Percentiles rank a stretch among this genome's conserved stretches.
Conservation (phyloP, 257 asterid species). For the Avicennia marina region DNA sequence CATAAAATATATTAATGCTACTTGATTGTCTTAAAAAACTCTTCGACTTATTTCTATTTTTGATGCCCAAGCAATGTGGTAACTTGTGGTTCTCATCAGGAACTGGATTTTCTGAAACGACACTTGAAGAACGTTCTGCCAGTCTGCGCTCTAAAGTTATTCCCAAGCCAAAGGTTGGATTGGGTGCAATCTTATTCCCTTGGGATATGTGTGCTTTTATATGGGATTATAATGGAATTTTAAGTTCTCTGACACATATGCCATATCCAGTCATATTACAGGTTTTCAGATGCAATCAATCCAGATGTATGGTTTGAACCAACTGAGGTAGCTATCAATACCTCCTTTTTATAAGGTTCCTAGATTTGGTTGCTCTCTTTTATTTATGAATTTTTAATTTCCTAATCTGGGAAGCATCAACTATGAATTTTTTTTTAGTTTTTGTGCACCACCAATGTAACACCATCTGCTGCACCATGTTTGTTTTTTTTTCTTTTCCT, state of each 20-base stretch:
- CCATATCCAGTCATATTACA: conserved; percentile 68
- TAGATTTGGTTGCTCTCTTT: not conserved
- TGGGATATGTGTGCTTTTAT: too few relatives aligned
- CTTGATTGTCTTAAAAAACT: conserved; percentile 10
- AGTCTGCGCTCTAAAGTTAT: conserved; percentile 84
- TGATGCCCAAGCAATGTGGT: not conserved
- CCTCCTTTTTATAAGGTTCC: conserved; percentile 7
- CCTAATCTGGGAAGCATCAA: not conserved
- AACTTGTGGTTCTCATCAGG: conserved; percentile 42
- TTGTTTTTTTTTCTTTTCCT: not conserved
- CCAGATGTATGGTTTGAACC: conserved; percentile 99
- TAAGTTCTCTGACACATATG: conserved; percentile 17
- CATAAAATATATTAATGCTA: not conserved
- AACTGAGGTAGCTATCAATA: conserved; percentile 55
- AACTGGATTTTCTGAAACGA: conserved; percentile 85
- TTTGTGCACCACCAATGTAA: not conserved
- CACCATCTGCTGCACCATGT: not conserved
- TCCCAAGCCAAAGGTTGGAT: conserved; percentile 72
- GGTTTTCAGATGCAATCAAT: conserved; percentile 60
- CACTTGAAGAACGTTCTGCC: conserved; percentile 86
- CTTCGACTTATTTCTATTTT: not conserved
- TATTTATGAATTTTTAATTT: not conserved
- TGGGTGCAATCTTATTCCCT: not conserved
- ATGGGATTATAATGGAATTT: not conserved
- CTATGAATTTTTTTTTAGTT: not conserved